These are phyloP conservation scores for Fusarium ambrosium DNA, from an alignment of 2,329 filamentous ascomycete genomes.

Conservation along the genomic window DNA sequence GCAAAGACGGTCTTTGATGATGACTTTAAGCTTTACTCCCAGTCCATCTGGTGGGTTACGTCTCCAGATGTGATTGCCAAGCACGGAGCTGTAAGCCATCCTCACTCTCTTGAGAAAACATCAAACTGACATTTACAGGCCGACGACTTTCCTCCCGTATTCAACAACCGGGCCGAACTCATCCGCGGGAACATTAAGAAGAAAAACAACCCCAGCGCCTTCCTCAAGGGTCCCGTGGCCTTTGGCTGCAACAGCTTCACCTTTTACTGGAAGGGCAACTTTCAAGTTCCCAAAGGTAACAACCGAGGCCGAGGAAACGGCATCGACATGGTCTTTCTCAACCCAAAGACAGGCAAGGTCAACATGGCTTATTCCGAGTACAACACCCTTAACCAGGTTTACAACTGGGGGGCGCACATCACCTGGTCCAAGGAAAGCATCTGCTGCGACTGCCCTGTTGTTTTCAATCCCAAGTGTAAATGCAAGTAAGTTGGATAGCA, in stretches of 20 bases:
- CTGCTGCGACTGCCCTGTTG: conserved; percentile 39
- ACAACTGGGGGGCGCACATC: conserved; percentile 40
- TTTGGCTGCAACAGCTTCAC: conserved; percentile 42
- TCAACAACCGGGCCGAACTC: conserved; percentile 24
- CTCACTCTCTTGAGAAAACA: too few species aligned
- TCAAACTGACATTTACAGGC: conserved; percentile 1
- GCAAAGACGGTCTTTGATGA: conserved; percentile 27
- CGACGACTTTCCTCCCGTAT: conserved; percentile 40
- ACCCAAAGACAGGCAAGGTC: conserved; percentile 23
- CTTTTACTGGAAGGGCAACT: conserved; percentile 42
- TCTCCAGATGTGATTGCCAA: conserved; percentile 26
- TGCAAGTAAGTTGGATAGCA: conserved; percentile 15
- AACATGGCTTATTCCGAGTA: conserved; percentile 38
- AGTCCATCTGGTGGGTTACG: conserved; percentile 38
- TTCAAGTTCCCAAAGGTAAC: conserved; percentile 21
- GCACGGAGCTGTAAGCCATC: conserved; percentile 25
- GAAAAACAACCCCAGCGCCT: conserved; percentile 26
- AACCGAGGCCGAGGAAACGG: conserved; percentile 33
- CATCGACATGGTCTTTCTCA: conserved; percentile 40
- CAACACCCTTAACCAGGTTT: conserved; percentile 41
- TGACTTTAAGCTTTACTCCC: conserved; percentile 35
- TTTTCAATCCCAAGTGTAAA: conserved; percentile 34
- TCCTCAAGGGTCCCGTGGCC: conserved; percentile 32
- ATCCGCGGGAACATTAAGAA: conserved; percentile 25
- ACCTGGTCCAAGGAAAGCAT: conserved; percentile 36